These are phyloP conservation scores for Paracamarosporium sp. DNA, from an alignment of 2,329 filamentous ascomycete species.

Conservation along the genomic window DNA sequence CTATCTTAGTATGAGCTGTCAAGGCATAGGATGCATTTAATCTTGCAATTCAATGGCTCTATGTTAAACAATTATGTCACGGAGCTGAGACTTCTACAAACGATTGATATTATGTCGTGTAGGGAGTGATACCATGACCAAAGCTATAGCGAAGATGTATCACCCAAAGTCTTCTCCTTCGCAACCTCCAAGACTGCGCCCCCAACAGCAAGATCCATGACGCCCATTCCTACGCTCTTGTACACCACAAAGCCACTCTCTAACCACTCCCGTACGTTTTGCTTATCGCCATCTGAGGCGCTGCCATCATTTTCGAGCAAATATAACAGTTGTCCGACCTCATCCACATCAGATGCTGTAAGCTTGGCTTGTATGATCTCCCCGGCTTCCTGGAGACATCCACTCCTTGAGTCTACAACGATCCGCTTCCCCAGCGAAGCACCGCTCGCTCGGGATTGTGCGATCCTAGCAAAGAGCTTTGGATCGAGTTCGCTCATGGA, in stretches of 20 bases:
- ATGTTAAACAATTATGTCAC: too few species aligned
- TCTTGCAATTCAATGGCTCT: too few species aligned
- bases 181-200: constrained; percentile 24
- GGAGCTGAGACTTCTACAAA: too few species aligned
- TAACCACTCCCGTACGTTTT: too few species aligned
- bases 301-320: constrained; percentile 54
- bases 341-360: not conserved
- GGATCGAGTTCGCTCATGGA: constrained; percentile 60
- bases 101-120: too few species aligned
- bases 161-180: constrained; percentile 16
- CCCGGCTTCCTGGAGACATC: constrained; percentile 43
- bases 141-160: too few species aligned
- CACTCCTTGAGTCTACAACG: constrained; percentile 41
- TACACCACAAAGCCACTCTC: constrained; percentile 53
- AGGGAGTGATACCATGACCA: too few species aligned
- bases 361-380: too few species aligned
- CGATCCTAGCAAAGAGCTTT: constrained; percentile 42
- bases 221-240: constrained; percentile 59
- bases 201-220: constrained; percentile 58
- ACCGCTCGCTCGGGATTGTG: constrained; percentile 9
- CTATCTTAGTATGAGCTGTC: too few species aligned
- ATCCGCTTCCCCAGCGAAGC: constrained; percentile 23
- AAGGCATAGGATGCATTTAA: too few species aligned
- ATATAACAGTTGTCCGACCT: constrained; percentile 51
- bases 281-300: constrained; percentile 11